These are phyloP conservation scores for Cercospora zeina DNA, from an alignment of 2,329 filamentous ascomycete genomes.

Conservation along the genomic window DNA sequence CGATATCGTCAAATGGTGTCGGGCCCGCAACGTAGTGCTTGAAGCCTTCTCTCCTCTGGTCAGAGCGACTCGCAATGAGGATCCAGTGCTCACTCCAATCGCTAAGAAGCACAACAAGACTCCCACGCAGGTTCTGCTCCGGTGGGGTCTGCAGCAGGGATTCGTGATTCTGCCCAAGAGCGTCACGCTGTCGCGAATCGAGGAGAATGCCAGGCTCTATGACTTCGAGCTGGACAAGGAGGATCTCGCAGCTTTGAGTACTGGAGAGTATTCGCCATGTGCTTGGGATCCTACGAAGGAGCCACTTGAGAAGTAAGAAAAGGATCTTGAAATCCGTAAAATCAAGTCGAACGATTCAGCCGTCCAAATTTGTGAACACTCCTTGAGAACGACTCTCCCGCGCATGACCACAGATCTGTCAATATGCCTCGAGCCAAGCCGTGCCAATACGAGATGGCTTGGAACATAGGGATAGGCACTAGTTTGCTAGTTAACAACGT, in stretches of 20 bases:
- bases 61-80: constrained; percentile 51
- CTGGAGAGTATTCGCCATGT: constrained; percentile 57
- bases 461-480: background rate
- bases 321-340: background rate
- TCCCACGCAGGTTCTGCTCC: constrained; percentile 58
- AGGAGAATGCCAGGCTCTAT: constrained; percentile 61
- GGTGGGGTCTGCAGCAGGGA: constrained; percentile 63
- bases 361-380: background rate
- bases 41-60: constrained; percentile 52
- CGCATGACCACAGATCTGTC: background rate
- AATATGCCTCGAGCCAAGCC: constrained; percentile 6
- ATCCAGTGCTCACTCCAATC: constrained; percentile 54
- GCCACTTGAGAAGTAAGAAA: constrained; percentile 23
- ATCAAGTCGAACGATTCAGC: constrained; percentile 11
- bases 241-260: constrained; percentile 59
- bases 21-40: constrained; percentile 52
- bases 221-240: constrained; percentile 61
- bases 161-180: constrained; percentile 65
- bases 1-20: constrained; percentile 78
- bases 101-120: constrained; percentile 60
- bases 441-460: constrained; percentile 9
- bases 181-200: constrained; percentile 49
- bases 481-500: background rate
- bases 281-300: constrained; percentile 58
- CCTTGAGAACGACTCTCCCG: background rate